These are phyloP conservation scores for Phyllosticta citribraziliensis DNA, from an alignment of 2,329 filamentous ascomycete genomes.

Conservation along the genomic window DNA sequence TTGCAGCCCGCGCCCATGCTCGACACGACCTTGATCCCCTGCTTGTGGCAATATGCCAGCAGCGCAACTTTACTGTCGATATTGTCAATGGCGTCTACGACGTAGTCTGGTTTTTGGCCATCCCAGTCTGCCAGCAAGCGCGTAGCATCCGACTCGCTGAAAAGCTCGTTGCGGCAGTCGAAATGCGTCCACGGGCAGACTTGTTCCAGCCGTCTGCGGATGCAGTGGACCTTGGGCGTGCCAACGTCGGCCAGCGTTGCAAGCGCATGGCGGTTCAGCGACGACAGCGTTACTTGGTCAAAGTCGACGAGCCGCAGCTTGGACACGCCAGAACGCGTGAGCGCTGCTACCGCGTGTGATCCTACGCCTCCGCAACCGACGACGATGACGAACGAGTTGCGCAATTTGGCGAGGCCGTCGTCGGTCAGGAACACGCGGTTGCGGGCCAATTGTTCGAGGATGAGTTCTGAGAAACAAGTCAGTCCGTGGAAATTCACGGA, in stretches of 20 bases:
- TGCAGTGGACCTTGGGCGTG: constrained; percentile 79
- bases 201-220: constrained; percentile 70
- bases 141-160: constrained; percentile 57
- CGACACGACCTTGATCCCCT: constrained; percentile 73
- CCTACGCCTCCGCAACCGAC: constrained; percentile 93
- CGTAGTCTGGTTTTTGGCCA: constrained; percentile 63
- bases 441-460: constrained; percentile 86
- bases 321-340: constrained; percentile 83
- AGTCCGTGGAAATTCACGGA: constrained; percentile 1
- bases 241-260: constrained; percentile 92
- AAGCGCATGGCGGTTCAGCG: constrained; percentile 89
- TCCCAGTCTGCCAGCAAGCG: constrained; percentile 59
- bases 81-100: constrained; percentile 98
- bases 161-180: constrained; percentile 77
- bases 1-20: constrained; percentile 97
- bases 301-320: constrained; percentile 87
- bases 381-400: constrained; percentile 73
- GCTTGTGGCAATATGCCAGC: constrained; percentile 74
- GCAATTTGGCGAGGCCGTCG: constrained; percentile 68
- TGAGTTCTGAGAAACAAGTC: constrained; percentile 52
- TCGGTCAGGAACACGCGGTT: constrained; percentile 86
- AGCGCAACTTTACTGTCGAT: constrained; percentile 93
- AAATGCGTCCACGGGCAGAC: constrained; percentile 88
- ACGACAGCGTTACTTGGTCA: constrained; percentile 92
- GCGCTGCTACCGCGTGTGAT: constrained; percentile 77